Evolutionary conservation across 495 filamentous ascomycete genomes (phyloP).

Genomic region (Penicillium coprophilum): DNA sequence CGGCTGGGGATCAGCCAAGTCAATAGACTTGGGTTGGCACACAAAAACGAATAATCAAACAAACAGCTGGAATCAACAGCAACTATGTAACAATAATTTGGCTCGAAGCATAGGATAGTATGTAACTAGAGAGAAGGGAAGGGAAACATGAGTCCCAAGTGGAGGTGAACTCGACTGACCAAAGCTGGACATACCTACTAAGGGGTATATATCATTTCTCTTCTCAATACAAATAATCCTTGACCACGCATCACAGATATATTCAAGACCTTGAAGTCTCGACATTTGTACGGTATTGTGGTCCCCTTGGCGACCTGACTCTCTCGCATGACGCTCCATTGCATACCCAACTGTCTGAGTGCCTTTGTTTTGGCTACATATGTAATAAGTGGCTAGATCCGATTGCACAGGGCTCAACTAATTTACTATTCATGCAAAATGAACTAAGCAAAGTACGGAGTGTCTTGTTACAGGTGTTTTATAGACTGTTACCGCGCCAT

Average conservation of each 20-base stretch:
- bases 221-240: not conserved
- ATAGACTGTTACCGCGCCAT: not conserved
- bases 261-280: not conserved
- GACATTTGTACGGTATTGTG: slow-evolving; percentile 15
- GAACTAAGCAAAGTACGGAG: not conserved
- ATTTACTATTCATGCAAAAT: not conserved
- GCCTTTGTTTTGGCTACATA: too few relatives aligned
- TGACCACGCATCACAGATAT: not conserved
- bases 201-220: not conserved
- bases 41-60: not conserved
- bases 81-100: not conserved
- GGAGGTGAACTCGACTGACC: slow-evolving; percentile 2
- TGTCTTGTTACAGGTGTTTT: not conserved
- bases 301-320: slow-evolving; percentile 27
- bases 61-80: slow-evolving; percentile 1
- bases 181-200: not conserved
- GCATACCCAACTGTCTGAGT: slow-evolving; percentile 28
- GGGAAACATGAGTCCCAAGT: slow-evolving; percentile 1
- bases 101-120: slow-evolving; percentile 2
- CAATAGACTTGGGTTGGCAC: slow-evolving; percentile 3
- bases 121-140: slow-evolving; percentile 2
- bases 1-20: slow-evolving; percentile 13
- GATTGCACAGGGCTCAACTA: not conserved
- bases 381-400: not conserved
- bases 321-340: slow-evolving; percentile 22